These are phyloP conservation scores for Gastrodia elata DNA, from an alignment of 106 monocot species.

Conservation along the genomic window DNA sequence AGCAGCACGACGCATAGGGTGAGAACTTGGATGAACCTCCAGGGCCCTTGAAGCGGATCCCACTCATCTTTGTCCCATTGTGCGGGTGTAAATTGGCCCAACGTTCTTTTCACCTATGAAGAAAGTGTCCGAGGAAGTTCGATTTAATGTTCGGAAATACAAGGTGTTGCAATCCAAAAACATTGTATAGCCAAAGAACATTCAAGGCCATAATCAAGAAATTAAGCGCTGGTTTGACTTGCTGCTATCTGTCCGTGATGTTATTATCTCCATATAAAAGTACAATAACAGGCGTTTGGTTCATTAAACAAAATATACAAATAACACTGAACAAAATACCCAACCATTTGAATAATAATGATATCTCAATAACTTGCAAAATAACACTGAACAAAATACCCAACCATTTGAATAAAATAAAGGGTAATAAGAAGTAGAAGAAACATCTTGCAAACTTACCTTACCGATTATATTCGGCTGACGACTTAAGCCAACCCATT, in stretches of 20 bases:
- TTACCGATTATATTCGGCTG: slow-evolving; percentile 96
- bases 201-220: too few relatives aligned
- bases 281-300: too few relatives aligned
- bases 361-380: too few relatives aligned
- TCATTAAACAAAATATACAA: not conserved
- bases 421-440: not conserved
- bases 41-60: slow-evolving; percentile 53
- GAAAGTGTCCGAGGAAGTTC: not conserved
- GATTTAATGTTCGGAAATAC: not conserved
- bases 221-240: too few relatives aligned
- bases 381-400: too few relatives aligned
- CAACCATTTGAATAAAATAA: too few relatives aligned
- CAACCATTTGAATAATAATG: too few relatives aligned
- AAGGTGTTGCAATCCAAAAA: not conserved
- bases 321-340: not conserved
- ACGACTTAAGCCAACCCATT: slow-evolving; percentile 95
- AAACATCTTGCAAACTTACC: slow-evolving; percentile 38
- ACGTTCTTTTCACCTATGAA: slow-evolving; percentile 47
- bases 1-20: slow-evolving; percentile 42
- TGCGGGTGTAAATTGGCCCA: slow-evolving; percentile 64
- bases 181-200: not conserved
- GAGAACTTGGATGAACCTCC: slow-evolving; percentile 60
- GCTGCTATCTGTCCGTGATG: too few relatives aligned
- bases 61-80: slow-evolving; percentile 62
- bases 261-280: too few relatives aligned